Evolutionary conservation across 495 filamentous ascomycete genomes (phyloP).

Genomic region (Penicillium salamii): DNA sequence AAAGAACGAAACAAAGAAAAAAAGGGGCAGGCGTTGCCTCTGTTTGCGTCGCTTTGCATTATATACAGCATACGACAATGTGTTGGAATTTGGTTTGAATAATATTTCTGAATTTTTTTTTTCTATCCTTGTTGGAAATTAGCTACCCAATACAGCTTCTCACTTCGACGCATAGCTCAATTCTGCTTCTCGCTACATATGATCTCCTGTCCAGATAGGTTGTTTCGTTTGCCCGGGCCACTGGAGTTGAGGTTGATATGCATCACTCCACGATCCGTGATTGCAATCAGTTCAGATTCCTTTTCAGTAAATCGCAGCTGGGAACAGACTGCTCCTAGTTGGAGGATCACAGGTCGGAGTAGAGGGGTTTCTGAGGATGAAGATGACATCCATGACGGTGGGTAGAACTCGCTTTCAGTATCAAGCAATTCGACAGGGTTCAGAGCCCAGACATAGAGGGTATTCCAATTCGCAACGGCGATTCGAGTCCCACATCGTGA

Average conservation of each 20-base stretch:
- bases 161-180: too few relatives aligned
- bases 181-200: neutral
- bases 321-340: conserved; percentile 40
- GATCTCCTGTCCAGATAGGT: neutral
- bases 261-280: conserved; percentile 48
- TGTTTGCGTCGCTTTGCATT: neutral
- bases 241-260: conserved; percentile 32
- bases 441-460: conserved; percentile 44
- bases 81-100: too few relatives aligned
- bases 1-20: neutral
- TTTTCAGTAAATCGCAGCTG: conserved; percentile 35
- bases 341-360: conserved; percentile 33
- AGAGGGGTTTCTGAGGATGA: conserved; percentile 21
- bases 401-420: conserved; percentile 29
- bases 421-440: conserved; percentile 35
- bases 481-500: conserved; percentile 39
- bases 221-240: conserved; percentile 4
- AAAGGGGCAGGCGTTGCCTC: neutral
- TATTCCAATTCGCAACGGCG: conserved; percentile 46
- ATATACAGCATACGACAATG: neutral
- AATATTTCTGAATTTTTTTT: too few relatives aligned
- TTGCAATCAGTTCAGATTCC: conserved; percentile 41
- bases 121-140: too few relatives aligned
- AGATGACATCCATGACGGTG: conserved; percentile 20
- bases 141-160: too few relatives aligned